Evolutionary conservation across 805 yeast genomes (phyloP), one percentile per base, ranked within the genome.

Genomic region (Starmerella stellata): DNA sequence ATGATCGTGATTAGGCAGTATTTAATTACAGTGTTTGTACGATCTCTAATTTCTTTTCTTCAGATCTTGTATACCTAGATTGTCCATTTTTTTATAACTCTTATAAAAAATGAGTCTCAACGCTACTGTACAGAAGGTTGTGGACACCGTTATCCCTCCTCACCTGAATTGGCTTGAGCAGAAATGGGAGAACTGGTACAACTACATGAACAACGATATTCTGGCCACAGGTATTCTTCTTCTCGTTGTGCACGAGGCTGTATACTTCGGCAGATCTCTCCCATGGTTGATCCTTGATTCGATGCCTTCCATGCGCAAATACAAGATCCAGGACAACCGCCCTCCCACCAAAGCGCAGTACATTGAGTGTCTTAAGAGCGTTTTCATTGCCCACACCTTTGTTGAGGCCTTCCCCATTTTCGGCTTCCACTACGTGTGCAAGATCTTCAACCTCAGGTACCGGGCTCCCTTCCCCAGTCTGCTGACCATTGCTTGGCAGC

Each of bases 391-490:
- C 3, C 98, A 87, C 63, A 75, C 83, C 59, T 60, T 87, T 46
- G 93, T 87, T 37, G 98, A 87, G 65, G 93, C 93, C 4, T 66
- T 90, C 44, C 96, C 95, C 40, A 90, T 87, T 49, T 87, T 95
- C 94, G 76, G 83, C 37, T 87, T 87, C 74, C 95, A 87, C 60
- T 93, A 95, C 44, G 62, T 87, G 55, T 81, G 95, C 63, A 72
- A 75, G 52, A 65, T 67, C 51, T 67, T 87, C 45, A 92, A 93
- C 45, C 78, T 90, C 50, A 60, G 74, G 11, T 71, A 73, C 52
- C 64, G 68, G 21, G 93, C 83, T 14, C 95, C 96, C 15, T 83
- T 87, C 69, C 95, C 96, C 37, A 54, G 70, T 13, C 51, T 63
- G 54, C 59, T 60, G 39, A 70, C 70, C 24, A 74, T 80, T 61